These are phyloP conservation scores for Oryza nivara DNA, from an alignment of 176 grass and related monocot genomes.

Conservation along the genomic window DNA sequence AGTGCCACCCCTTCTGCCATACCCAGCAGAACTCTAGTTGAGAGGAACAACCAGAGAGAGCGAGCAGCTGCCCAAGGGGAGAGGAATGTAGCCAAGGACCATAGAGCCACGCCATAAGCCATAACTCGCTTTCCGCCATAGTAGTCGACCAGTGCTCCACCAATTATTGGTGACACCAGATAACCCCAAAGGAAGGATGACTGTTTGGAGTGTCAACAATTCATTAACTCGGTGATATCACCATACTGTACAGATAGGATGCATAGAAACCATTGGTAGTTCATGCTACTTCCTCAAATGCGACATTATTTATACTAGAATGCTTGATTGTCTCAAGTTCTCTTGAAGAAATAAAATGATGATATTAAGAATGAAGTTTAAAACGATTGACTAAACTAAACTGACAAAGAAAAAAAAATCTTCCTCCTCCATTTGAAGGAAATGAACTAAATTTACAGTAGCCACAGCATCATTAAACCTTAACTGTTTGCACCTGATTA, in stretches of 20 bases:
- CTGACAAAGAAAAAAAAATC: not conserved
- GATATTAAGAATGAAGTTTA: not conserved
- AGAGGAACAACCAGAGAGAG: conserved; percentile 76
- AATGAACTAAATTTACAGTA: conserved; percentile 20
- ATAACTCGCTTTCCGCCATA: conserved; percentile 92
- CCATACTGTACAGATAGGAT: conserved; percentile 20
- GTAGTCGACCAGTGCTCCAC: conserved; percentile 87
- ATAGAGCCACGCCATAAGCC: conserved; percentile 88
- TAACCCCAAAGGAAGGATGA: conserved; percentile 99
- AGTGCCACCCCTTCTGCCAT: conserved; percentile 95
- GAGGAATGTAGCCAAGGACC: conserved; percentile 92
- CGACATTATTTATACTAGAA: conserved; percentile 10
- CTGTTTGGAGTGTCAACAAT: conserved; percentile 51
- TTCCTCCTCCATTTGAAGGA: not conserved
- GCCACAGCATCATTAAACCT: not conserved
- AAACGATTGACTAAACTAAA: not conserved
- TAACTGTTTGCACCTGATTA: not conserved
- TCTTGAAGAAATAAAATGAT: not conserved
- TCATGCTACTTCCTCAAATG: not conserved
- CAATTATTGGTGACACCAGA: conserved; percentile 86
- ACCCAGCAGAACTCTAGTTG: conserved; percentile 77
- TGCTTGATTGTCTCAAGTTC: not conserved
- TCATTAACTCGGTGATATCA: not conserved
- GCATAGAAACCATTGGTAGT: conserved; percentile 4
- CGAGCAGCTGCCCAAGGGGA: conserved; percentile 88